Evolutionary conservation across 257 asterid genomes (phyloP), one percentile per base, ranked within the genome.

Genomic region (Ballota nigra): DNA sequence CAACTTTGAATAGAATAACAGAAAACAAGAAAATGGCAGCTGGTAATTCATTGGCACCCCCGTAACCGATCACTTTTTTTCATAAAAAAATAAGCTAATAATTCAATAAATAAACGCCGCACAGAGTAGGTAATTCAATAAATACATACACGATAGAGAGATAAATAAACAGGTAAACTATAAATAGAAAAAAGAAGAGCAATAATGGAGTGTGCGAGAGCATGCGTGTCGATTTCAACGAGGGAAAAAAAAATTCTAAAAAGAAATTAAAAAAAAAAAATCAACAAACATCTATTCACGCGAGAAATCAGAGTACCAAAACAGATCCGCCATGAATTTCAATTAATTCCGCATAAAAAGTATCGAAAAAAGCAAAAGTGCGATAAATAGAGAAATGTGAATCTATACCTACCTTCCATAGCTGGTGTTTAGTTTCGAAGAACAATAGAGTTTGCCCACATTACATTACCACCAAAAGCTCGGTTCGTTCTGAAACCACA

Each of bases 401-500:
- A 73, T 81, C 71, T 77, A 72, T 68, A 82, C 81, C 79, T 69
- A 82, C 83, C 81, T 70, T 82, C 83, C 83, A 82, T 82, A 24
- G 75, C 40, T 20, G 70, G 23, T 3, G 40, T 49, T 64, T 20
- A 0, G 71, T 19, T 77, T 13, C 40, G 66, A 61, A 60, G 52
- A 74, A 70, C 23, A 20, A 56, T 26, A 58, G 70, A 43, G 52
- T 56, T 58, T 10, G 68, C 76, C 72, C 69, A 67, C 83, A 81
- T 81, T 78, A 67, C 83, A 81, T 81, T 78, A 78, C 76, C 58
- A 69, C 43, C 59, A 63, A 49, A 73, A 41, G 66, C 73, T 68
- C 75, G 66, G 68, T 40, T 34, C 15, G 52, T 67, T 60, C 82
- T 4, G 63, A 77, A 68, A 52, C 77, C 75, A 45, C 69, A 70